Percentiles rank a stretch among this genome's conserved stretches.
Evolutionary conservation across 768 basidiomycete species (phyloP).

Genomic region (Phanerochaete carnosa): DNA sequence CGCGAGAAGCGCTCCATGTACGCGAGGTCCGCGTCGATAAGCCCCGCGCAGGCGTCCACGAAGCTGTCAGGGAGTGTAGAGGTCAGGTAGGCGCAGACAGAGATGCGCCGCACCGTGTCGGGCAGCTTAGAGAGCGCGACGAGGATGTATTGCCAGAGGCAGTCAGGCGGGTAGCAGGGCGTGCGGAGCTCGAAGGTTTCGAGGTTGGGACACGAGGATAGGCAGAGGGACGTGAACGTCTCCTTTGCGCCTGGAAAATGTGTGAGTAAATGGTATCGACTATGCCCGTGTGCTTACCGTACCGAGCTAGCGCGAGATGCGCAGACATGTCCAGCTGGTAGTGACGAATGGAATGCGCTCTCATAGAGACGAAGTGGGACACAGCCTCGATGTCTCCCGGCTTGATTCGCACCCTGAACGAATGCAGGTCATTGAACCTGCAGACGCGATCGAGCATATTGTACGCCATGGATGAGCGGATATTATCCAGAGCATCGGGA

Average conservation of each 20-base stretch:
- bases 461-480: neutral
- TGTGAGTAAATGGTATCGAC: neutral
- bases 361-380: neutral
- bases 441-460: neutral
- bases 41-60: neutral
- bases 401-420: neutral
- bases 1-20: neutral
- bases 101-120: neutral
- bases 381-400: neutral
- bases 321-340: slow-evolving; percentile 1
- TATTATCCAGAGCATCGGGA: neutral
- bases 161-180: neutral
- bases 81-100: neutral
- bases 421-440: neutral
- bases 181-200: slow-evolving; percentile 1
- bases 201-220: neutral
- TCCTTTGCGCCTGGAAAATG: neutral
- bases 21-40: neutral
- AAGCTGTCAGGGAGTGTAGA: slow-evolving; percentile 1
- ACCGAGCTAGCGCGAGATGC: neutral
- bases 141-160: slow-evolving; percentile 3
- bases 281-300: neutral
- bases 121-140: neutral
- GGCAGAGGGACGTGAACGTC: neutral
- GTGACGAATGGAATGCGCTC: neutral